phyloP scores from a whole-genome alignment of 2,329 filamentous ascomycete genomes.

The Ceratocystis alfenasii region DNA sequence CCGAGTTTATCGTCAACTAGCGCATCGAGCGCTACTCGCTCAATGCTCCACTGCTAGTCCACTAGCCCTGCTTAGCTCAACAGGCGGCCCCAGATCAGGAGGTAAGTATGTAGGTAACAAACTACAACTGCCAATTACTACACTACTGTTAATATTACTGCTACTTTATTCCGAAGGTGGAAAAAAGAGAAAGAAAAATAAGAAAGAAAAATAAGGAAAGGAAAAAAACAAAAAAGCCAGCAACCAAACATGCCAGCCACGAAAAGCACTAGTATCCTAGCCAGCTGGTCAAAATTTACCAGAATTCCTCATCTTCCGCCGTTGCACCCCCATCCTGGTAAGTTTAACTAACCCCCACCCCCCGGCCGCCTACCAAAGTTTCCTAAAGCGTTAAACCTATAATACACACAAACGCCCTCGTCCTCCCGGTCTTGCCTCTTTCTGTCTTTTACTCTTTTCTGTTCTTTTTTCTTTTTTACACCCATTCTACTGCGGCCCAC shows the following conservation, averaged over 20 bases:
- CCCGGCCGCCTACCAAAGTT: not conserved
- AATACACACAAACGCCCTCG: constrained; percentile 17
- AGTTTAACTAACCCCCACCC: not conserved
- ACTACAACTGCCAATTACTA: not conserved
- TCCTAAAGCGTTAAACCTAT: constrained; percentile 14
- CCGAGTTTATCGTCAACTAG: not conserved
- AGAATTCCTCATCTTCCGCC: constrained; percentile 13
- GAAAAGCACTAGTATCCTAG: constrained; percentile 14
- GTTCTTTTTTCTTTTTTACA: constrained; percentile 13
- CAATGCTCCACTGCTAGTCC: constrained; percentile 9
- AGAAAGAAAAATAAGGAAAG: too few relatives aligned
- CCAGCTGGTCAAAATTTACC: constrained; percentile 12
- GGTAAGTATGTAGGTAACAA: not conserved
- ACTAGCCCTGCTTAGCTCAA: not conserved
- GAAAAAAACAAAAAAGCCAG: not conserved
- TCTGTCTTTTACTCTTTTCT: constrained; percentile 21
- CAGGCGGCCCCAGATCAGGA: constrained; percentile 8
- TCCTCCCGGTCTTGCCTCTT: constrained; percentile 21
- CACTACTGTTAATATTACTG: not conserved
- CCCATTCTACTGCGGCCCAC: not conserved
- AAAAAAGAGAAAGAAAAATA: too few relatives aligned
- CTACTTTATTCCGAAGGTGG: not conserved
- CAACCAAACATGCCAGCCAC: constrained; percentile 10
- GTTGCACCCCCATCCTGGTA: constrained; percentile 8
- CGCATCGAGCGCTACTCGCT: not conserved